Percentiles rank a stretch among this genome's conserved stretches.
phyloP scores from a whole-genome alignment of 768 basidiomycete species.

The Guyanaporus albipodus region DNA sequence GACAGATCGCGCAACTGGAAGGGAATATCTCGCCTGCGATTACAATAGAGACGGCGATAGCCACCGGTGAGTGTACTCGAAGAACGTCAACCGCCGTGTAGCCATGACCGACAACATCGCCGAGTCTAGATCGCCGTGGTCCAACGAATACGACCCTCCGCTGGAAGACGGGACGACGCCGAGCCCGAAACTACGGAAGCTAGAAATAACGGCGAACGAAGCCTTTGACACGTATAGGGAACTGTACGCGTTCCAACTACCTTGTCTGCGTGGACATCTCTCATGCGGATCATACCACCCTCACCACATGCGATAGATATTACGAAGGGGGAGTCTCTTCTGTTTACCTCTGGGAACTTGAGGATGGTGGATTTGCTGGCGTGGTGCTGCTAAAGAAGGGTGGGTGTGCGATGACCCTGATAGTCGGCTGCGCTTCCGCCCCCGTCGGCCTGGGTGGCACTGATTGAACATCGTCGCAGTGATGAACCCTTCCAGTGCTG shows the following conservation, averaged over 20 bases:
- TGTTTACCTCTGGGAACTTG: constrained; percentile 97
- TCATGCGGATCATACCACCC: not conserved
- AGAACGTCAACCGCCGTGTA: no score
- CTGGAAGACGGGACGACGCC: constrained; percentile 88
- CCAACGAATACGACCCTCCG: constrained; percentile 92
- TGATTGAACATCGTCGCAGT: constrained; percentile 37
- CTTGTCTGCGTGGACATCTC: not conserved
- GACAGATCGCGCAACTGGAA: constrained; percentile 75
- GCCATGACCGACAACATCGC: constrained; percentile 13
- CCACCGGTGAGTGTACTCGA: constrained; percentile 54
- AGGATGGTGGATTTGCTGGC: constrained; percentile 94
- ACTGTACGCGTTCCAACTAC: constrained; percentile 50
- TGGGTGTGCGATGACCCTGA: constrained; percentile 31
- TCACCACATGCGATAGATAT: constrained; percentile 52
- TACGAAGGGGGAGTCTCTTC: constrained; percentile 98
- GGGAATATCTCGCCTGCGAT: constrained; percentile 90
- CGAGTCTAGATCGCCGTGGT: constrained; percentile 96
- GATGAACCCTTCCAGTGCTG: constrained; percentile 50
- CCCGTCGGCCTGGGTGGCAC: constrained; percentile 1
- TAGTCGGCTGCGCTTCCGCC: not conserved
- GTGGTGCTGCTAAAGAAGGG: constrained; percentile 96
- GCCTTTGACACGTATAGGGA: constrained; percentile 98
- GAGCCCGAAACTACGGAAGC: constrained; percentile 76
- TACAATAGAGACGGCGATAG: constrained; percentile 92
- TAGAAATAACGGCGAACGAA: constrained; percentile 92